Percentiles rank a stretch among this genome's conserved stretches.
phyloP scores from a whole-genome alignment of 2,329 filamentous ascomycete genomes.

The Botrytis deweyae region DNA sequence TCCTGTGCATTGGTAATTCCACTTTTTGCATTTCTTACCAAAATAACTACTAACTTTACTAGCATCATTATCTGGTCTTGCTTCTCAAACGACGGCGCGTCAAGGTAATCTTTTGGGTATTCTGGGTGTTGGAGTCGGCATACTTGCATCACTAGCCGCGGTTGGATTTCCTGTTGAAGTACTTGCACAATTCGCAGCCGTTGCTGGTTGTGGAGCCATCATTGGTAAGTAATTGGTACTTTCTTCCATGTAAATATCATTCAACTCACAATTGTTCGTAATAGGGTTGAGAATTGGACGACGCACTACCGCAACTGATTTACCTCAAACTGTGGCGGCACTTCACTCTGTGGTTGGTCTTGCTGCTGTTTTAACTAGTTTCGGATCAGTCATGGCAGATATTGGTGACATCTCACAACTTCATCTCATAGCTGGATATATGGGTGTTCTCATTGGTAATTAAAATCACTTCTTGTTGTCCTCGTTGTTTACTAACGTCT shows the following conservation, averaged over 20 bases:
- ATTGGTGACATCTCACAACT: conserved; percentile 70
- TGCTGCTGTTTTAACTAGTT: conserved; percentile 83
- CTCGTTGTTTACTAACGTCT: background rate
- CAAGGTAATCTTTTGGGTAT: conserved; percentile 86
- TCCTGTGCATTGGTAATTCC: conserved; percentile 67
- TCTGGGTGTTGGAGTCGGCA: conserved; percentile 78
- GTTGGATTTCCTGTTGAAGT: conserved; percentile 79
- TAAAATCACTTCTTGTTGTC: conserved; percentile 27
- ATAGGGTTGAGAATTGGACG: conserved; percentile 73
- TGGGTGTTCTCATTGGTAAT: conserved; percentile 76
- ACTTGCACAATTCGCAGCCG: conserved; percentile 73
- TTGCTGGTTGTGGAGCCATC: conserved; percentile 70
- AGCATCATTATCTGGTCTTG: conserved; percentile 74
- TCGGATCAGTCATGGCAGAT: conserved; percentile 79
- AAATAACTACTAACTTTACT: background rate
- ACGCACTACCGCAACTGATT: conserved; percentile 81
- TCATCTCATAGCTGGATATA: conserved; percentile 81
- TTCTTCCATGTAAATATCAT: accelerated
- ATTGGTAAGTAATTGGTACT: conserved; percentile 45
- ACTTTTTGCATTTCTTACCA: no score
- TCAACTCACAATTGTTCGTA: background rate
- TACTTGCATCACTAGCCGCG: conserved; percentile 77
- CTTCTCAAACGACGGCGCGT: conserved; percentile 78
- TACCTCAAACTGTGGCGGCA: conserved; percentile 86
- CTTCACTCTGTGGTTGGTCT: conserved; percentile 88